Evolutionary conservation across 106 monocot species (phyloP).

Genomic region (Xerophyta viscosa): DNA sequence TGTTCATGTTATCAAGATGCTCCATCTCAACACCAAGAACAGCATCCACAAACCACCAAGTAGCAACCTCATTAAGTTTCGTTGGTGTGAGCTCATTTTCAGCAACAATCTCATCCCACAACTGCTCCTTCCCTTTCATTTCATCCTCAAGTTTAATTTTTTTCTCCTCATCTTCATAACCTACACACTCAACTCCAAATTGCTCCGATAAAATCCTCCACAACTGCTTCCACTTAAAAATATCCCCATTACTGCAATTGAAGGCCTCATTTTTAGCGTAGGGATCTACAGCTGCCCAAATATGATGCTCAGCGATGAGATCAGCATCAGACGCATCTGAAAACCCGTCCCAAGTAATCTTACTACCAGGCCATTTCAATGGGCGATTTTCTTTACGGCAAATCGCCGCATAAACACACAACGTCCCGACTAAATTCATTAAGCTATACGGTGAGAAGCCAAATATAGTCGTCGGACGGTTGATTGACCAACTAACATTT

Average conservation of each 20-base stretch:
- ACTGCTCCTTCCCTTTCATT: slow-evolving; percentile 57
- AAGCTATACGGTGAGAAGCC: slow-evolving; percentile 33
- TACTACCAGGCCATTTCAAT: slow-evolving; percentile 27
- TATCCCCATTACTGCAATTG: slow-evolving; percentile 43
- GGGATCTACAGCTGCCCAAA: slow-evolving; percentile 65
- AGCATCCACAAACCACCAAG: slow-evolving; percentile 41
- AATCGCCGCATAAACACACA: slow-evolving; percentile 44
- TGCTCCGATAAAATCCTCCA: slow-evolving; percentile 55
- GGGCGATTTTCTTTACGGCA: slow-evolving; percentile 22
- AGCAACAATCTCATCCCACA: slow-evolving; percentile 57
- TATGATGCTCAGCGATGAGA: slow-evolving; percentile 52
- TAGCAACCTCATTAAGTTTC: slow-evolving; percentile 33
- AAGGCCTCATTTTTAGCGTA: slow-evolving; percentile 53
- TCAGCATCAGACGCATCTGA: slow-evolving; percentile 44
- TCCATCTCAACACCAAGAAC: slow-evolving; percentile 19
- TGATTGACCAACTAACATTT: slow-evolving; percentile 42
- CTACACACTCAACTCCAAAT: slow-evolving; percentile 48
- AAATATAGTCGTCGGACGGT: slow-evolving; percentile 35
- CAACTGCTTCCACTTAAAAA: slow-evolving; percentile 73
- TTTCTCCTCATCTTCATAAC: slow-evolving; percentile 35
- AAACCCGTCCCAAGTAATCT: slow-evolving; percentile 28
- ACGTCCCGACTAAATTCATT: slow-evolving; percentile 27
- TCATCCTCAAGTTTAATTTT: slow-evolving; percentile 42
- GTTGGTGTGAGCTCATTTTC: slow-evolving; percentile 44
- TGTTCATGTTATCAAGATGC: slow-evolving; percentile 66